A percentile compares a stretch with the other conserved stretches of the same genome.
Evolutionary conservation across 176 grass and related monocot genomes (phyloP).

Genomic region (Oryza punctata): DNA sequence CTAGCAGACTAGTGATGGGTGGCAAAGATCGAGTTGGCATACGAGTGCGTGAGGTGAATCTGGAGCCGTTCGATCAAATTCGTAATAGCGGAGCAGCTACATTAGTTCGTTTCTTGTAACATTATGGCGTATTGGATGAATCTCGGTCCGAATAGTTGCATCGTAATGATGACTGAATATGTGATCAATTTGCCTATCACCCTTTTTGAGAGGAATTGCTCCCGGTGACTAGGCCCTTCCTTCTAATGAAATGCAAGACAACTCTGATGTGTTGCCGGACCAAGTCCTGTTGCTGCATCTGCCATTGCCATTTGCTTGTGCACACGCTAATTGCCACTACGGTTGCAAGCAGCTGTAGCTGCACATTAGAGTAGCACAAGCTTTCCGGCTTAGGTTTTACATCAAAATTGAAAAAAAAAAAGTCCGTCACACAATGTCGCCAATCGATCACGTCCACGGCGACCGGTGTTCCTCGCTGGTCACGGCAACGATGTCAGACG

Average conservation of each 20-base stretch:
- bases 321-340: too few species aligned
- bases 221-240: background rate
- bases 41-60: background rate
- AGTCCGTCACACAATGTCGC: too few species aligned
- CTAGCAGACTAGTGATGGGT: constrained; percentile 2
- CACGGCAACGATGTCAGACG: too few species aligned
- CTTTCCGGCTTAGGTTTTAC: too few species aligned
- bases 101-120: constrained; percentile 24
- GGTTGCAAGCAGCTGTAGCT: too few species aligned
- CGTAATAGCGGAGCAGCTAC: constrained; percentile 26
- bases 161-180: background rate
- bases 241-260: background rate
- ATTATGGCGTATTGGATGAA: background rate
- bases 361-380: too few species aligned
- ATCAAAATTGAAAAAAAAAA: too few species aligned
- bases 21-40: background rate
- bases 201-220: background rate
- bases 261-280: too few species aligned
- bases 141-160: background rate
- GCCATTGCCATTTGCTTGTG: too few species aligned
- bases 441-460: too few species aligned
- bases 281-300: too few species aligned
- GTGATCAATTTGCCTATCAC: background rate
- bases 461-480: too few species aligned
- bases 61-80: background rate